Percentiles rank a stretch among this genome's conserved stretches.
Conservation (phyloP, 768 basidiomycete species). For the Ephemerocybe angulata region DNA sequence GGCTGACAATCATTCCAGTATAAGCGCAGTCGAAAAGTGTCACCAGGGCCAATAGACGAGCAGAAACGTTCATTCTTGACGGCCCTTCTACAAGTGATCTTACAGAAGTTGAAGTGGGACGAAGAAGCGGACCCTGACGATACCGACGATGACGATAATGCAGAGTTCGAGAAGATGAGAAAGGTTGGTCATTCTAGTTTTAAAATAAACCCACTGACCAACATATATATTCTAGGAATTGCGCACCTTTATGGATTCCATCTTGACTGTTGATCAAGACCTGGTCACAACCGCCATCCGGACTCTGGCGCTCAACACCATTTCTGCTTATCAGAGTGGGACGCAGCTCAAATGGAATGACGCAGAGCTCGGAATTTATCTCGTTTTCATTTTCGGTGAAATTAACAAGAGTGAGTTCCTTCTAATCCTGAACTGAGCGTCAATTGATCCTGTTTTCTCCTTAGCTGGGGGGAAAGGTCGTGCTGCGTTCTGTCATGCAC, state of each 20-base stretch:
- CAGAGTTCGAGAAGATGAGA: slow-evolving; percentile 80
- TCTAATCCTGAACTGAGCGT: background rate
- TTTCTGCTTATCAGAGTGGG: slow-evolving; percentile 66
- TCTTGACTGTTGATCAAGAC: slow-evolving; percentile 79
- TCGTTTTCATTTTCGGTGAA: slow-evolving; percentile 93
- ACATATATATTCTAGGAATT: slow-evolving; percentile 56
- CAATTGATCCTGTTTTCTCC: slow-evolving; percentile 11
- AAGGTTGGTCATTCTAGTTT: slow-evolving; percentile 47
- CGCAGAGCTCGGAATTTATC: slow-evolving; percentile 88
- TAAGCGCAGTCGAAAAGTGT: slow-evolving; percentile 66
- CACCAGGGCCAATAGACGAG: slow-evolving; percentile 59
- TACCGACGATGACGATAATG: slow-evolving; percentile 82
- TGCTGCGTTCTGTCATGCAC: slow-evolving; percentile 80
- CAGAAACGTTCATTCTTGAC: slow-evolving; percentile 72
- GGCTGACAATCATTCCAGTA: slow-evolving; percentile 48
- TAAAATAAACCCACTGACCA: background rate
- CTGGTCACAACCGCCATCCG: slow-evolving; percentile 79
- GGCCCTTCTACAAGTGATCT: slow-evolving; percentile 70
- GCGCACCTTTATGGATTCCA: slow-evolving; percentile 80
- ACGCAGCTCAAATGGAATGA: slow-evolving; percentile 81
- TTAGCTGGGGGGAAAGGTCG: slow-evolving; percentile 76
- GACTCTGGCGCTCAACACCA: slow-evolving; percentile 67
- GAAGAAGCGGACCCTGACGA: slow-evolving; percentile 75
- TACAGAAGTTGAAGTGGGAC: slow-evolving; percentile 91
- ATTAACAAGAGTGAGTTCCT: slow-evolving; percentile 73